A percentile compares a stretch with the other conserved stretches of the same genome.
Conservation (phyloP, 768 basidiomycete genomes). For the Plicaturopsis crispa region DNA sequence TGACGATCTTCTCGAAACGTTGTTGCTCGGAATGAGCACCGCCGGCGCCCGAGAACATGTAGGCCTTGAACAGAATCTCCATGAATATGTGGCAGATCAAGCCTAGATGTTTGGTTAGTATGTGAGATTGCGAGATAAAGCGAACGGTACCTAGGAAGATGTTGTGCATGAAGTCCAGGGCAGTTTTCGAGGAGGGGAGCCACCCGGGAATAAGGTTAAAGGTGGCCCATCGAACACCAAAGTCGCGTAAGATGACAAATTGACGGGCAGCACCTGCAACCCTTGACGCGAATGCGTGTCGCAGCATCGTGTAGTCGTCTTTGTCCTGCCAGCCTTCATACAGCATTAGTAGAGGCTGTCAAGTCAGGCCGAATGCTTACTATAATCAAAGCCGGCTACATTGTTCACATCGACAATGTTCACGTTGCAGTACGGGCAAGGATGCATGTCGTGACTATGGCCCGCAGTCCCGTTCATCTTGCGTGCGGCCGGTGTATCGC, state of each 20-base stretch:
- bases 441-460: slow-evolving; percentile 17
- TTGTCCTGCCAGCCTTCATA: slow-evolving; percentile 2
- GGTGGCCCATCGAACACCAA: slow-evolving; percentile 15
- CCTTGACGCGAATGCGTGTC: slow-evolving; percentile 7
- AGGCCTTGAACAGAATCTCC: slow-evolving; percentile 12
- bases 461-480: slow-evolving; percentile 17
- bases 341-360: slow-evolving; percentile 1
- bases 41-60: slow-evolving; percentile 18
- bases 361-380: not conserved
- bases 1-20: slow-evolving; percentile 17
- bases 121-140: not conserved
- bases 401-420: slow-evolving; percentile 14
- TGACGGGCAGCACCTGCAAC: slow-evolving; percentile 6
- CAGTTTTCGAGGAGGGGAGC: slow-evolving; percentile 15
- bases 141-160: slow-evolving; percentile 16
- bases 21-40: slow-evolving; percentile 13
- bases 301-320: slow-evolving; percentile 12
- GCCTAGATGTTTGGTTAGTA: slow-evolving; percentile 4
- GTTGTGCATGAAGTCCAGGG: slow-evolving; percentile 25
- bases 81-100: slow-evolving; percentile 16
- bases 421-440: slow-evolving; percentile 17
- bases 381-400: slow-evolving; percentile 7
- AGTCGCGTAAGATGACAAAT: slow-evolving; percentile 12
- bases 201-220: slow-evolving; percentile 22
- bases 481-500: slow-evolving; percentile 16